Base-by-base conservation (phyloP, 2,329 filamentous ascomycete species). In the Pezicula radicicola region DNA sequence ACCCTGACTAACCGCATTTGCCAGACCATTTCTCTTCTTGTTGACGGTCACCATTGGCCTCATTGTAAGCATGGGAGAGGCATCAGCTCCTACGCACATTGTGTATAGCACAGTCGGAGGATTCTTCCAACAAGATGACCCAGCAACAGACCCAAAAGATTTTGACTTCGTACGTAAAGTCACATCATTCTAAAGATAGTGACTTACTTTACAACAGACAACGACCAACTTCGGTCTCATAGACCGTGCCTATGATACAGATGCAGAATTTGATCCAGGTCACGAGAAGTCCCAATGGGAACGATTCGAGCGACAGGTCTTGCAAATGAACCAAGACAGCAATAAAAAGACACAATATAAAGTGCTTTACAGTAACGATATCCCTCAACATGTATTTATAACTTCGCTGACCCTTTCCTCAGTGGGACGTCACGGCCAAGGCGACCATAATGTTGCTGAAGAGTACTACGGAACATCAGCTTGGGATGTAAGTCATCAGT, bases 351-450 rank as follows among this genome's bases (percentile, higher is more conserved):
- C 76, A 15, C 69, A 72, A 37, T 88, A 87, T 71, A 84, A 85
- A 60, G 72, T 89, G 12, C 65, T 89, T 36, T 83, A 84, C 67
- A 73, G 47, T 49, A 49, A 42, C 21, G 6, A 8, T 19, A 12
- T 25, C 25, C 40, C 13, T 42, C 28, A 39, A 8, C 15, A 48
- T n/a, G 10, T 35, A 21, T 39, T 13, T 12, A 39, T 16, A n/a
- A 28, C 6, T 16, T 21, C 10, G 30, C 37, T 27, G 27, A 15
- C 3, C 7, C 4, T 16, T 87, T 65, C 13, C 12, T 19, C 84
- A 79, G 46, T 49, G 39, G 84, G 79, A 8, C 80, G 85, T 43
- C 85, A 89, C 61, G 86, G 85, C 27, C 77, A 89, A 65, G 85
- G 85, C 25, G 78, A 70, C 59, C 78, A 81, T 57, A 82, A 81